These are phyloP conservation scores for Jaapia argillacea DNA, from an alignment of 768 basidiomycete genomes.

Conservation along the genomic window DNA sequence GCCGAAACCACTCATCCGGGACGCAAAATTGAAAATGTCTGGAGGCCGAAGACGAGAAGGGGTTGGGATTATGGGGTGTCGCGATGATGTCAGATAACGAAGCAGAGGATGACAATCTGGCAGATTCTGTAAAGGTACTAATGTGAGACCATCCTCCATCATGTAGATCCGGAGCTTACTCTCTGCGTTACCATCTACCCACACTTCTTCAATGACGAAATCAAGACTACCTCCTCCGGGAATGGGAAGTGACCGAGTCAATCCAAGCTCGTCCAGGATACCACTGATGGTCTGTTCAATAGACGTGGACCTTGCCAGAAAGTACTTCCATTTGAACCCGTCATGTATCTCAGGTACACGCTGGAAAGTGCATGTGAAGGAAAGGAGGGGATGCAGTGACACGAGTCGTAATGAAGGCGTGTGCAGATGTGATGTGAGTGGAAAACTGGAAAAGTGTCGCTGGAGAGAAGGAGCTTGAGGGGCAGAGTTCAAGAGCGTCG, in stretches of 20 bases:
- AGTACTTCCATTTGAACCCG: constrained; percentile 55
- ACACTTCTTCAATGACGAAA: constrained; percentile 67
- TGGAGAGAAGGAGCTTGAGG: constrained; percentile 23
- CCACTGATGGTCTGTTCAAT: constrained; percentile 43
- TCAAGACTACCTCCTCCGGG: constrained; percentile 61
- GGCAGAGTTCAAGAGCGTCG: constrained; percentile 39
- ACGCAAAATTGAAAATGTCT: constrained; percentile 56
- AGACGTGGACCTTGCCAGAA: constrained; percentile 47
- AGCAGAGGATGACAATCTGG: no score
- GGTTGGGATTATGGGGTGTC: constrained; percentile 29
- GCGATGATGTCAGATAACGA: no score
- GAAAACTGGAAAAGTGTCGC: constrained; percentile 61
- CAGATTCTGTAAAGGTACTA: no score
- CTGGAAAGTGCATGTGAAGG: constrained; percentile 41
- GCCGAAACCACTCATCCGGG: constrained; percentile 73
- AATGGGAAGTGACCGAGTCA: constrained; percentile 53
- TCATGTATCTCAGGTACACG: constrained; percentile 76
- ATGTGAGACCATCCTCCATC: no score
- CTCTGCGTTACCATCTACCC: constrained; percentile 39
- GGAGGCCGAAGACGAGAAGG: constrained; percentile 28
- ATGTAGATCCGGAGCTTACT: constrained; percentile 38
- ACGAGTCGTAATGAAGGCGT: constrained; percentile 61
- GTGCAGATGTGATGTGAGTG: constrained; percentile 58
- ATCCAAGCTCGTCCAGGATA: constrained; percentile 55
- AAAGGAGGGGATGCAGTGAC: constrained; percentile 54